These are phyloP conservation scores for Candida labiduridarum DNA, from an alignment of 1,139 yeast species.

Conservation along the genomic window DNA sequence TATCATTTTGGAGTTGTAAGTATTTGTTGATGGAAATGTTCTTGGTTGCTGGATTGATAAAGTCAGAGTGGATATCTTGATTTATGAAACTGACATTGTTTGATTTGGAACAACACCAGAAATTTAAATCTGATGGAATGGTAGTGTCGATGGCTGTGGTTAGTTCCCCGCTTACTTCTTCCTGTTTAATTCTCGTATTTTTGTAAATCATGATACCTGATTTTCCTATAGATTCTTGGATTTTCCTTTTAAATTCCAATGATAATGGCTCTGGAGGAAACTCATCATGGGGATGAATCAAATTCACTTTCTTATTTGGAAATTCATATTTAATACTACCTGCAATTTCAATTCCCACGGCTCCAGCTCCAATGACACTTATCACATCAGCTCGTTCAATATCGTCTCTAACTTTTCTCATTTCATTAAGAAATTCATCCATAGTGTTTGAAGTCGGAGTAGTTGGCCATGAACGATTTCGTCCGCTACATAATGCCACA, in stretches of 20 bases:
- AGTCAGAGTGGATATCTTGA: conserved; percentile 19
- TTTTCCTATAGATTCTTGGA: conserved; percentile 27
- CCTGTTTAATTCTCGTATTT: conserved; percentile 22
- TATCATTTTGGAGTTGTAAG: conserved; percentile 28
- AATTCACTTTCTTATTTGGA: conserved; percentile 37
- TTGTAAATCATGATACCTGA: conserved; percentile 24
- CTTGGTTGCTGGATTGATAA: conserved; percentile 25
- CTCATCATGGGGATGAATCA: conserved; percentile 42
- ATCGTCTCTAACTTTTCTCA: conserved; percentile 30
- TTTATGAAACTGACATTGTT: conserved; percentile 40
- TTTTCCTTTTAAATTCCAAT: conserved; percentile 30
- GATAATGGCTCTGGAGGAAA: conserved; percentile 47
- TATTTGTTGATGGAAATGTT: conserved; percentile 39
- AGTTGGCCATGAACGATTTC: conserved; percentile 57
- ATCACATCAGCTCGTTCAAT: conserved; percentile 26
- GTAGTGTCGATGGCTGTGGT: conserved; percentile 29
- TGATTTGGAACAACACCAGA: conserved; percentile 48
- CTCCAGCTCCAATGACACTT: conserved; percentile 51
- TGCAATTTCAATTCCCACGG: conserved; percentile 53
- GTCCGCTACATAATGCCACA: conserved; percentile 51
- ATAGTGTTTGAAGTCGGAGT: conserved; percentile 41
- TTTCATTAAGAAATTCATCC: conserved; percentile 33
- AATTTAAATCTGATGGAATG: conserved; percentile 36
- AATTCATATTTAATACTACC: conserved; percentile 44
- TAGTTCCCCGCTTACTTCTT: conserved; percentile 32